These are phyloP conservation scores for Fusarium napiforme DNA, from an alignment of 2,329 filamentous ascomycete species.

Conservation along the genomic window DNA sequence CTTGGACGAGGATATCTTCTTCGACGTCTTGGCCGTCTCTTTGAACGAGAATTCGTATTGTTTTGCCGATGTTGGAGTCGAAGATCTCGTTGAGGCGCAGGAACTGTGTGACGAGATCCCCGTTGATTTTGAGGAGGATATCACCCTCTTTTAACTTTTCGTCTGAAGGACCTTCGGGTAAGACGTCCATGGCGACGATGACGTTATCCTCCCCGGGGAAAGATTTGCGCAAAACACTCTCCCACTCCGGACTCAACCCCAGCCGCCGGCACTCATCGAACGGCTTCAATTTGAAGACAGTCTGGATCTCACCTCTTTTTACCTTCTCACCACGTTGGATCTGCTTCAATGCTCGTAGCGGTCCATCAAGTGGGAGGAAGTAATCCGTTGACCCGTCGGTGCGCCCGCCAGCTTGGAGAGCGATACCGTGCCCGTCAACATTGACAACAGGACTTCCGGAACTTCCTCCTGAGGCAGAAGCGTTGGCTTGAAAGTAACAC, in stretches of 20 bases:
- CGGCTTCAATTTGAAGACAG: conserved; percentile 94
- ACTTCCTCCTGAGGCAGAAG: conserved; percentile 93
- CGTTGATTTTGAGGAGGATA: conserved; percentile 94
- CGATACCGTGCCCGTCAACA: conserved; percentile 84
- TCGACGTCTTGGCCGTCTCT: conserved; percentile 88
- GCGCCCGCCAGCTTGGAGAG: conserved; percentile 88
- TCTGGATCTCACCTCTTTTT: conserved; percentile 91
- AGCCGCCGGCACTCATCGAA: conserved; percentile 96
- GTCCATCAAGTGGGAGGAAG: conserved; percentile 92
- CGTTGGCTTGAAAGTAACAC: conserved; percentile 97
- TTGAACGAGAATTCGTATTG: conserved; percentile 82
- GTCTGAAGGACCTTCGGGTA: conserved; percentile 89
- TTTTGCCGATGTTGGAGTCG: conserved; percentile 81
- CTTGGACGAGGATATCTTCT: conserved; percentile 83
- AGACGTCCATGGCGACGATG: conserved; percentile 93
- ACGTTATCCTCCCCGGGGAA: conserved; percentile 96
- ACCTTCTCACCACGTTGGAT: conserved; percentile 82
- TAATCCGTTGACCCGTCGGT: conserved; percentile 97
- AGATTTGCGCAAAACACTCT: conserved; percentile 80
- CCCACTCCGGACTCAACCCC: conserved; percentile 85
- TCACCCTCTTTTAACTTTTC: conserved; percentile 86
- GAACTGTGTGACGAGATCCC: conserved; percentile 91
- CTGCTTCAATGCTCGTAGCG: conserved; percentile 84
- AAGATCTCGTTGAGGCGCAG: conserved; percentile 89
- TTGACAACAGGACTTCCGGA: conserved; percentile 98